Percentiles rank a stretch among this genome's conserved stretches.
These are phyloP conservation scores for Physcia stellaris DNA, from an alignment of 495 filamentous ascomycete species.

Conservation along the genomic window DNA sequence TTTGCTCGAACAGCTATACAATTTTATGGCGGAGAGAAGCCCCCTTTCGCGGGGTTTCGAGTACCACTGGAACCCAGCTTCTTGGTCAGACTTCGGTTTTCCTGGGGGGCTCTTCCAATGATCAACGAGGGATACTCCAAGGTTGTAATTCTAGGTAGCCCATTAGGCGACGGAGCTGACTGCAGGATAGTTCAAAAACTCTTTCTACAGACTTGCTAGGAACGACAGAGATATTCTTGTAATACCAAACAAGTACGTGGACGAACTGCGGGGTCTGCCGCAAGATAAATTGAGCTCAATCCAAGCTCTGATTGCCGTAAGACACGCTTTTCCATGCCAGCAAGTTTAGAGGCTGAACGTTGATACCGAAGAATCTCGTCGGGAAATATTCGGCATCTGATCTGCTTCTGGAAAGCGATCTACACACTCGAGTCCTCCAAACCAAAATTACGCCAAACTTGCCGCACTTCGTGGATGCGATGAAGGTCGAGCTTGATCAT, in stretches of 20 bases:
- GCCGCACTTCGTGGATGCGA: not conserved
- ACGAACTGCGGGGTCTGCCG: constrained; percentile 4
- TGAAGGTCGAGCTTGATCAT: not conserved
- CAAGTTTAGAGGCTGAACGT: not conserved
- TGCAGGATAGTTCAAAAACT: constrained; percentile 1
- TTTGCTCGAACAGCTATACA: too few relatives aligned
- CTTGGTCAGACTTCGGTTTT: not conserved
- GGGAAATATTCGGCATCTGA: constrained; percentile 2
- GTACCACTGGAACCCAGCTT: not conserved
- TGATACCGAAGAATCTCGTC: not conserved
- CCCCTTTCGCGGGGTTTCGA: not conserved
- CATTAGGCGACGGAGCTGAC: not conserved
- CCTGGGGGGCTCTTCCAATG: not conserved
- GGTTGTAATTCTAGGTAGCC: not conserved
- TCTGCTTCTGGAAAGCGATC: not conserved
- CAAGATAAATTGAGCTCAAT: not conserved
- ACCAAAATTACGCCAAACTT: constrained; percentile 5
- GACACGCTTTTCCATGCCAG: not conserved
- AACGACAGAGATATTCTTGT: constrained; percentile 3
- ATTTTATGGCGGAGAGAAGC: too few relatives aligned
- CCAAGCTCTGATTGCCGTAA: not conserved
- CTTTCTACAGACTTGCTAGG: not conserved
- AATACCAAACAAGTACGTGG: constrained; percentile 5
- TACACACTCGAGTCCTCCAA: not conserved
- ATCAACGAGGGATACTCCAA: not conserved